Evolutionary conservation across 2,329 filamentous ascomycete species (phyloP).

Genomic region (Paracamarosporium sp.): DNA sequence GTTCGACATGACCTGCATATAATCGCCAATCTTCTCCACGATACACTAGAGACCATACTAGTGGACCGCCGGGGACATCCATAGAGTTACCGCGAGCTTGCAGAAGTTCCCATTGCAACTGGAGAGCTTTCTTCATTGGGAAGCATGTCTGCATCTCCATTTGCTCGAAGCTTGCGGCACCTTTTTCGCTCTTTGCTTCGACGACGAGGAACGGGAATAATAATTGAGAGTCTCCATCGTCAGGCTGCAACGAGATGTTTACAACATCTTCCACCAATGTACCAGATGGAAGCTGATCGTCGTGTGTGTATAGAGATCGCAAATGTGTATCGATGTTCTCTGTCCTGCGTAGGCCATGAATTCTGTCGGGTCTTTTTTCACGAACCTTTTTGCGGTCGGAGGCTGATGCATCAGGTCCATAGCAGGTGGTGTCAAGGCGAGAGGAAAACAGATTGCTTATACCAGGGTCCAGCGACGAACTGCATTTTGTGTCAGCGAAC

Average conservation of each 20-base stretch:
- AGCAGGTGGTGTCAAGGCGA: slow-evolving; percentile 15
- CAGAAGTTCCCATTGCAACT: slow-evolving; percentile 19
- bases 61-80: slow-evolving; percentile 20
- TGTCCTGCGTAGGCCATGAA: slow-evolving; percentile 18
- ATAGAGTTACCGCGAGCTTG: slow-evolving; percentile 16
- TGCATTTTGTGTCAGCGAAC: slow-evolving; percentile 9
- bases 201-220: slow-evolving; percentile 27
- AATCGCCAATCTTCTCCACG: slow-evolving; percentile 25
- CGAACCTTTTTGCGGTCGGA: not conserved
- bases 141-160: slow-evolving; percentile 24
- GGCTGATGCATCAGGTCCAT: no score
- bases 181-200: slow-evolving; percentile 24
- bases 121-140: slow-evolving; percentile 18
- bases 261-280: slow-evolving; percentile 11
- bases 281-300: not conserved
- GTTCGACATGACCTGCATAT: slow-evolving; percentile 17
- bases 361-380: slow-evolving; percentile 20
- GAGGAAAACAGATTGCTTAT: slow-evolving; percentile 17
- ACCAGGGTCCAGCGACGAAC: slow-evolving; percentile 13
- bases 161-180: slow-evolving; percentile 16
- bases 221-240: slow-evolving; percentile 15
- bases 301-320: slow-evolving; percentile 10
- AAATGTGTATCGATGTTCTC: slow-evolving; percentile 15
- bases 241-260: slow-evolving; percentile 16
- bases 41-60: slow-evolving; percentile 25